Conservation (phyloP, 208 protist species). For the Trypanosoma congolense region DNA sequence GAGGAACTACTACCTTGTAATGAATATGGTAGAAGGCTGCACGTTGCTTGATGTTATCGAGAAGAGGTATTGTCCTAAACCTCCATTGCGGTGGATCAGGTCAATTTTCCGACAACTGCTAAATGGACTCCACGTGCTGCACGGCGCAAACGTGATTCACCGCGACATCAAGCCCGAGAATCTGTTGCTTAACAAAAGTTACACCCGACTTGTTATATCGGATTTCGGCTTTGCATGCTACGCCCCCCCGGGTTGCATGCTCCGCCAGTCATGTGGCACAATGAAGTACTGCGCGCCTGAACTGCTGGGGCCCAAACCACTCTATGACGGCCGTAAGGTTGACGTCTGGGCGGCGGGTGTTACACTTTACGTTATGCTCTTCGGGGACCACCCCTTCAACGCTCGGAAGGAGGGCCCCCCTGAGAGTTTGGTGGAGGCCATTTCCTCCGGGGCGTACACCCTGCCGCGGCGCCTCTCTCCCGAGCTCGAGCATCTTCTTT, state of each 20-base stretch:
- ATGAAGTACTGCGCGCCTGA: constrained; percentile 82
- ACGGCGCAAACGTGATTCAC: constrained; percentile 73
- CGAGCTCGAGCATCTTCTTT: constrained; percentile 48
- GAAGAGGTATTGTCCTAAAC: background rate
- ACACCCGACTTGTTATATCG: constrained; percentile 59
- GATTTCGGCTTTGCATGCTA: constrained; percentile 88
- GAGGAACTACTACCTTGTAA: constrained; percentile 80
- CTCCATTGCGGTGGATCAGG: constrained; percentile 20
- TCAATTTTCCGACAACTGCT: constrained; percentile 66
- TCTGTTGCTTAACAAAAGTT: constrained; percentile 60
- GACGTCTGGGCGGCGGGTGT: constrained; percentile 89
- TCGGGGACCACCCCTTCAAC: constrained; percentile 90
- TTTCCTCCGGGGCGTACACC: constrained; percentile 41
- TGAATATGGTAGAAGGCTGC: constrained; percentile 71
- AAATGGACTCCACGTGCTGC: constrained; percentile 48
- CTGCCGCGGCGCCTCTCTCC: constrained; percentile 52
- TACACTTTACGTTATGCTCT: constrained; percentile 89
- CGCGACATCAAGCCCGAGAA: constrained; percentile 89
- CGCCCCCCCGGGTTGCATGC: constrained; percentile 26
- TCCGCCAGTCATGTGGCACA: constrained; percentile 71
- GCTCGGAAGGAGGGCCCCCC: constrained; percentile 35
- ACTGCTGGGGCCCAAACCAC: constrained; percentile 53
- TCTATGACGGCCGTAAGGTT: constrained; percentile 87
- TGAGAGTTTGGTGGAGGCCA: constrained; percentile 56
- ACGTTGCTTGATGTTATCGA: constrained; percentile 56